Conservation (phyloP, 306 rosid genomes). For the Gynostemma pentaphyllum region DNA sequence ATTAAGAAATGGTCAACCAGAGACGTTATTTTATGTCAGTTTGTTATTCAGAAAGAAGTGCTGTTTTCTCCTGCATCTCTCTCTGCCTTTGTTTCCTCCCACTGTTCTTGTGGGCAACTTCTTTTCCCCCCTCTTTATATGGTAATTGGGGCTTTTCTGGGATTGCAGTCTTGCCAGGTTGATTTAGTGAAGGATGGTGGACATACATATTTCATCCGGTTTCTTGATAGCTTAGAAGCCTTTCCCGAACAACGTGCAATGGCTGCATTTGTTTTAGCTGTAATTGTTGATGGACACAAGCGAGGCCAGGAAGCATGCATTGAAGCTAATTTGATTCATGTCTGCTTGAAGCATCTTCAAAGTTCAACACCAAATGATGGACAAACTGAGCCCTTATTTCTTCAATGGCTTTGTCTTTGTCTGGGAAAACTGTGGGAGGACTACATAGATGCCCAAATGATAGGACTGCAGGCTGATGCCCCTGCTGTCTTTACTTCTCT, state of each 20-base stretch:
- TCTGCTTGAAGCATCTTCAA: constrained; percentile 88
- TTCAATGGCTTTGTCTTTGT: constrained; percentile 98
- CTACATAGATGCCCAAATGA: constrained; percentile 60
- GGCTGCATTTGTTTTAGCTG: constrained; percentile 99
- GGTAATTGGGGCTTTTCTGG: constrained; percentile 15
- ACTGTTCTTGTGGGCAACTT: background rate
- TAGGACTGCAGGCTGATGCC: constrained; percentile 78
- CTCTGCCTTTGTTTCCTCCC: background rate
- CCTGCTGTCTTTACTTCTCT: constrained; percentile 58
- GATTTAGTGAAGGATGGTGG: constrained; percentile 97
- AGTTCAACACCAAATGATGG: constrained; percentile 69
- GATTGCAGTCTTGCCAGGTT: constrained; percentile 87
- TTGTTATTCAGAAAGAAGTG: background rate
- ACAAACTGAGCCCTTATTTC: constrained; percentile 86
- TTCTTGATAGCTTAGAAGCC: constrained; percentile 92
- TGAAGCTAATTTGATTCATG: constrained; percentile 63
- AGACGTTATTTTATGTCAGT: background rate
- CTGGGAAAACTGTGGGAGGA: constrained; percentile 97
- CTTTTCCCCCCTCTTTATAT: background rate
- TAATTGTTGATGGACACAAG: constrained; percentile 88
- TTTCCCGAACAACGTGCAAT: constrained; percentile 92
- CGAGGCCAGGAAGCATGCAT: constrained; percentile 96
- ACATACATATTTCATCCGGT: constrained; percentile 81
- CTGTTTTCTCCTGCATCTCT: background rate
- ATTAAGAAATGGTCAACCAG: background rate